These are phyloP conservation scores for Xerocomellus chrysenteron DNA, from an alignment of 768 basidiomycete species.

Conservation along the genomic window DNA sequence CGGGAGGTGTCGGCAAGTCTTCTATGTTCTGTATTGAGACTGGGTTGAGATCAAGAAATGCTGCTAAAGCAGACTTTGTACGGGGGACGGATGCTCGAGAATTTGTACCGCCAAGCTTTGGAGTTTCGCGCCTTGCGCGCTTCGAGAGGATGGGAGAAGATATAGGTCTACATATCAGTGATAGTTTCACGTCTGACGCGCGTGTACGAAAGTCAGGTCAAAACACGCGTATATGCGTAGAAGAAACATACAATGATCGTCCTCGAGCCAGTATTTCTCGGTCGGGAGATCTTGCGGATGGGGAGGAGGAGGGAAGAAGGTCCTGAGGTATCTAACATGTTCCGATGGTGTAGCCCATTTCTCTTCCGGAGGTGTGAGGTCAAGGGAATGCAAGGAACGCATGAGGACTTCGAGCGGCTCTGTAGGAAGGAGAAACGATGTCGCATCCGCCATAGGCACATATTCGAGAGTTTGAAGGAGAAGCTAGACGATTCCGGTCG, in stretches of 20 bases:
- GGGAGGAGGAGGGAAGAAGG: conserved; percentile 12
- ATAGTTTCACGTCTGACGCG: conserved; percentile 26
- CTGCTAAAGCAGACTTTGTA: conserved; percentile 21
- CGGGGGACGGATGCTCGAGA: conserved; percentile 28
- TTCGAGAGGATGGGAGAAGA: conserved; percentile 44
- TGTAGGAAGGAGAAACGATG: conserved; percentile 48
- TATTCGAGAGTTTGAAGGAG: conserved; percentile 38
- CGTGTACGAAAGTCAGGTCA: neutral
- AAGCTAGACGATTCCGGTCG: conserved; percentile 35
- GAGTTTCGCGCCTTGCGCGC: conserved; percentile 48
- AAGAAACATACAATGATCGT: conserved; percentile 33
- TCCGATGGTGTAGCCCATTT: conserved; percentile 36
- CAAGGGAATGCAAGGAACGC: conserved; percentile 32
- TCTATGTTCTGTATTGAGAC: conserved; percentile 33
- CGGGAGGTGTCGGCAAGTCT: conserved; percentile 30
- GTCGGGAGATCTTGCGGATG: conserved; percentile 32
- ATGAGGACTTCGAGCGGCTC: conserved; percentile 54
- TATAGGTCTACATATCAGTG: conserved; percentile 36
- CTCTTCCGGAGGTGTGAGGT: conserved; percentile 43
- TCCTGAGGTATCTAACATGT: conserved; percentile 19
- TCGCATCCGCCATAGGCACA: conserved; percentile 50
- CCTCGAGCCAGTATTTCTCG: conserved; percentile 38
- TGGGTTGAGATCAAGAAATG: conserved; percentile 21
- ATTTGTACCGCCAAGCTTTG: conserved; percentile 34
- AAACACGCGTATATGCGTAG: conserved; percentile 17